Percentiles rank a stretch among this genome's conserved stretches.
Evolutionary conservation across 75 land plant species (phyloP).

Genomic region (Chamaecyparis obtusa): DNA sequence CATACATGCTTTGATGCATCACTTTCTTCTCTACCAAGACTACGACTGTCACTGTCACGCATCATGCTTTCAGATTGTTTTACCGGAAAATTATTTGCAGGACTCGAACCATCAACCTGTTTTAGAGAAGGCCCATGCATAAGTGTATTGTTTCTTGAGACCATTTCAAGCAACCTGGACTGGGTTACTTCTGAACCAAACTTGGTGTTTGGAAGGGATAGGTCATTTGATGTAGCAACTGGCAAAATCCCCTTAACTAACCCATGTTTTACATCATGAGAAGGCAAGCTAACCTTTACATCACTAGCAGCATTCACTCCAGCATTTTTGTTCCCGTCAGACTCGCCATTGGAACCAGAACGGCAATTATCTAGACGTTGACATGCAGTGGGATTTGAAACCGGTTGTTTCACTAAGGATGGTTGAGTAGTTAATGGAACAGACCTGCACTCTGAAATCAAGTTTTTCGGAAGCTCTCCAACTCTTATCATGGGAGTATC

Average conservation of each 20-base stretch:
- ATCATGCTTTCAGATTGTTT: not conserved
- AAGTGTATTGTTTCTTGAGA: slow-evolving; percentile 17
- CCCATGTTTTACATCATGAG: not conserved
- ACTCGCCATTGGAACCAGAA: not conserved
- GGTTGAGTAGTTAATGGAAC: not conserved
- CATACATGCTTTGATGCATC: slow-evolving; percentile 25
- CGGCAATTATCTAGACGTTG: not conserved
- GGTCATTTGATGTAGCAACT: slow-evolving; percentile 15
- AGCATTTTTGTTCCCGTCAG: not conserved
- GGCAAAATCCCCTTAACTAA: not conserved
- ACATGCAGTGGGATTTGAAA: not conserved
- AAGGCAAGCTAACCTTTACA: not conserved
- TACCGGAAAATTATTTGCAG: not conserved
- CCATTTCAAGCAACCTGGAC: slow-evolving; percentile 21
- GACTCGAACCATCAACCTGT: slow-evolving; percentile 14
- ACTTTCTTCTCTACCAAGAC: slow-evolving; percentile 22
- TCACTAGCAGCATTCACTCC: not conserved
- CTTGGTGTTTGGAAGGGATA: slow-evolving; percentile 7
- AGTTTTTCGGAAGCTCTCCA: slow-evolving; percentile 9
- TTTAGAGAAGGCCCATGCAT: slow-evolving; percentile 18
- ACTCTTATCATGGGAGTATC: not conserved
- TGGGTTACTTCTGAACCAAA: slow-evolving; percentile 18
- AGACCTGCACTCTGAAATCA: slow-evolving; percentile 10
- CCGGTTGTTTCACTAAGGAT: not conserved
- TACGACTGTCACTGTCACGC: slow-evolving; percentile 9